Base-by-base conservation (phyloP, 2,329 filamentous ascomycete genomes). In the Cadophora gregata region DNA sequence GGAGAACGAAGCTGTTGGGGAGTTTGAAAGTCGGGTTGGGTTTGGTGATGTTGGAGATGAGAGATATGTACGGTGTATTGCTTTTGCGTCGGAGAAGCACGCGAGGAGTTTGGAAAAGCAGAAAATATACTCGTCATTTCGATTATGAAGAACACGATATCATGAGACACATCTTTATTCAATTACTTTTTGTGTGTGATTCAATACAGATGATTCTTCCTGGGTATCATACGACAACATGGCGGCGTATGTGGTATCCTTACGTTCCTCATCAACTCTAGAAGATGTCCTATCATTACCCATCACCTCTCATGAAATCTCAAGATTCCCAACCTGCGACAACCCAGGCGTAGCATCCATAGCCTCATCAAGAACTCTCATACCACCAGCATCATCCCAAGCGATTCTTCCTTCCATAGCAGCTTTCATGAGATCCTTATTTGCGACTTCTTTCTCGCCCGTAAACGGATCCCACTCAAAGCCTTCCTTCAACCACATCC, bases 401-500 rank as follows among this genome's bases (percentile, higher is more conserved):
- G 66, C 73, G 65, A 91, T 85, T 51, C 86, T 79, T 0, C 86
- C 84, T 66, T 85, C 82, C 60, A 86, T 79, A 3, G 89, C 88
- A 36, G 86, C 87, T 60, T 76, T 78, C 71, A 84, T 80, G 78
- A 91, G 76, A 55, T 85, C 83, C 29, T 80, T 80, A 1, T 81
- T 75, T 9, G 91, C 81, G 29, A 84, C 78, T 29, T 81, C 80
- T 68, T 83, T 85, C 59, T 89, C 83, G 1, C 93, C 93, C 0
- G 90, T 93, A 31, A 81, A 77, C 1, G 88, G 87, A 79, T 96
- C 86, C 93, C 93, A 97, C 48, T 88, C 83, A 85, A 89, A 95
- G 0, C 93, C 93, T 74, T 97, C 92, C 55, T 89, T 88, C 80
- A 96, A 86, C 93, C 94, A 97, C 87, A 93, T 92, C 93, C 94